These are phyloP conservation scores for Geranium brycei DNA, from an alignment of 345 rosid genomes.

Conservation along the genomic window DNA sequence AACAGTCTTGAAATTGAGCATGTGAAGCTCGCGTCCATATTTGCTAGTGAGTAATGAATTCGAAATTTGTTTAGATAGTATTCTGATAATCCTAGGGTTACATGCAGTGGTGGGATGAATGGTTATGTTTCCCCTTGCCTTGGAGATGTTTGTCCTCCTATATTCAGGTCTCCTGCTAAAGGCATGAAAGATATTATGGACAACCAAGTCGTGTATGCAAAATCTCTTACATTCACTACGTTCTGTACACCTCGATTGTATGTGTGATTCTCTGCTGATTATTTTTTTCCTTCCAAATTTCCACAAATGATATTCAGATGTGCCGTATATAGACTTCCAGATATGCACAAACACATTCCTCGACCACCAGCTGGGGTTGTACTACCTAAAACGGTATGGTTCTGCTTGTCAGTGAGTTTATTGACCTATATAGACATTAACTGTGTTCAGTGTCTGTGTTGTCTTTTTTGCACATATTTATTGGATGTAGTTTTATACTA, in stretches of 20 bases:
- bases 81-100: slow-evolving; percentile 33
- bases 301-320: slow-evolving; percentile 32
- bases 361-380: slow-evolving; percentile 48
- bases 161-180: slow-evolving; percentile 61
- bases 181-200: slow-evolving; percentile 77
- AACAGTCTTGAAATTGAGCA: not conserved
- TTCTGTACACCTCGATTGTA: too few species aligned
- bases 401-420: not conserved
- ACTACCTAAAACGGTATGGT: slow-evolving; percentile 60
- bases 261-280: not conserved
- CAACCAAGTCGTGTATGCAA: slow-evolving; percentile 62
- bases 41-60: not conserved
- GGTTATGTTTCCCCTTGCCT: slow-evolving; percentile 75
- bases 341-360: slow-evolving; percentile 47
- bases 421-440: not conserved
- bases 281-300: slow-evolving; percentile 7
- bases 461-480: too few species aligned
- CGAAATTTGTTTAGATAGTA: slow-evolving; percentile 5
- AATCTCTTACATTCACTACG: too few species aligned
- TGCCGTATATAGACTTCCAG: slow-evolving; percentile 71
- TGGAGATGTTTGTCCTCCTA: slow-evolving; percentile 63
- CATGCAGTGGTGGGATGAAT: slow-evolving; percentile 92
- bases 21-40: not conserved
- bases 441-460: not conserved
- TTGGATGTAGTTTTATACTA: too few species aligned